Conservation (phyloP, 306 rosid genomes). For the Crotalaria pallida region DNA sequence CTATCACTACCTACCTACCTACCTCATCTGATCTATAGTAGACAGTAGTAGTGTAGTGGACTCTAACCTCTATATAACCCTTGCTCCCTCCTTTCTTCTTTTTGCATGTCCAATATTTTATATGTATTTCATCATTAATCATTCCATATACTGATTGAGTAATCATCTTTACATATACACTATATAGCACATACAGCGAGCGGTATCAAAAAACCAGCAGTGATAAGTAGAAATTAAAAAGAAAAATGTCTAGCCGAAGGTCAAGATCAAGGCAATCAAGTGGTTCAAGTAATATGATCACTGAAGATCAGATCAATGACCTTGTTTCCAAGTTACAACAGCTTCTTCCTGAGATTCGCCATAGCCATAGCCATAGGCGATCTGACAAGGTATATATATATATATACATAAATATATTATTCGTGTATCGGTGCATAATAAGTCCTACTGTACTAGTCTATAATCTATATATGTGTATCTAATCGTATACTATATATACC, state of each 20-base stretch:
- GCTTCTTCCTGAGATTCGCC: constrained; percentile 93
- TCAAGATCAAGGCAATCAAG: constrained; percentile 71
- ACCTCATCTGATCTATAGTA: no score
- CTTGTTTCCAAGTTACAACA: constrained; percentile 92
- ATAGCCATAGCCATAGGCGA: constrained; percentile 28
- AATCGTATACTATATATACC: no score
- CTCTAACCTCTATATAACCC: no score
- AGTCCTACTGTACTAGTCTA: no score
- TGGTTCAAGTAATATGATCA: constrained; percentile 66
- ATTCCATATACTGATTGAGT: background rate
- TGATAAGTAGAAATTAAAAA: background rate
- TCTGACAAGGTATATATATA: constrained; percentile 72
- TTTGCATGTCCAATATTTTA: background rate
- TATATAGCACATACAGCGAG: background rate
- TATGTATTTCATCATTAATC: background rate
- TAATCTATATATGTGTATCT: no score
- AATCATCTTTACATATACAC: background rate
- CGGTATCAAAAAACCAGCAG: background rate
- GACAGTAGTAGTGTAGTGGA: no score
- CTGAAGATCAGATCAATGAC: constrained; percentile 93
- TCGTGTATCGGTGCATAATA: no score
- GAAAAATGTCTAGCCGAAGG: constrained; percentile 51
- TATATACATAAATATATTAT: no score
- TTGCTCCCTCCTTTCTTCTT: no score
- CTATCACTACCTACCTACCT: no score